phyloP scores from a whole-genome alignment of 164 flowering plant species.

The Nelumbo lutea region DNA sequence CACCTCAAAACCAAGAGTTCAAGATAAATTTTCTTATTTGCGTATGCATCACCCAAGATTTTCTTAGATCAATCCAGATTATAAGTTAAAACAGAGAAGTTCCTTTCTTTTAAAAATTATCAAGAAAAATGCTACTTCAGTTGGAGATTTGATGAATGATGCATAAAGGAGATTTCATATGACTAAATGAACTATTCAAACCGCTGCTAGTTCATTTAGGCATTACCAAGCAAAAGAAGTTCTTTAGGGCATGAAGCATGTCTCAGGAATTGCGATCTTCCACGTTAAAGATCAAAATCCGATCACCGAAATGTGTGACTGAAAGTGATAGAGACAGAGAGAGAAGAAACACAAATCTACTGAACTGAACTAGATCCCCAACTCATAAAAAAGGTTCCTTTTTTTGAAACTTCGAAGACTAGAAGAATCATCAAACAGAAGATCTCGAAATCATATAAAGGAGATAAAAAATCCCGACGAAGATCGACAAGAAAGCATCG shows the following conservation, averaged over 20 bases:
- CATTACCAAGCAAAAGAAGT: not conserved
- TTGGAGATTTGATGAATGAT: too few relatives aligned
- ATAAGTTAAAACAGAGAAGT: not conserved
- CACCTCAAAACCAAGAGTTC: too few relatives aligned
- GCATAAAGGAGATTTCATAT: too few relatives aligned
- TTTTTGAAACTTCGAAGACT: not conserved
- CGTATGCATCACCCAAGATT: too few relatives aligned
- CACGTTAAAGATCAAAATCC: not conserved
- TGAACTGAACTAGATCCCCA: not conserved
- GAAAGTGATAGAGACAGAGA: too few relatives aligned
- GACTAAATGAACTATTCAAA: not conserved
- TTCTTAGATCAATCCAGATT: too few relatives aligned
- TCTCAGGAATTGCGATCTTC: not conserved
- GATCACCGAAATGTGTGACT: not conserved
- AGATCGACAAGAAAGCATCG: not conserved
- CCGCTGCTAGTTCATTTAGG: too few relatives aligned
- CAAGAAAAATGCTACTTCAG: not conserved
- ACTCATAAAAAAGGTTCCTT: not conserved
- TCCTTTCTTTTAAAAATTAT: not conserved
- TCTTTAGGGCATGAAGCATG: conserved; percentile 2
- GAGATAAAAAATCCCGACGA: not conserved
- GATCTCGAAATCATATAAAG: not conserved
- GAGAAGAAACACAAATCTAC: too few relatives aligned
- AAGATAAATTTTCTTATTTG: too few relatives aligned
- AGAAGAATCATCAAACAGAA: not conserved